These are phyloP conservation scores for Rubia tinctorum DNA, from an alignment of 305 asterid genomes.

Conservation along the genomic window DNA sequence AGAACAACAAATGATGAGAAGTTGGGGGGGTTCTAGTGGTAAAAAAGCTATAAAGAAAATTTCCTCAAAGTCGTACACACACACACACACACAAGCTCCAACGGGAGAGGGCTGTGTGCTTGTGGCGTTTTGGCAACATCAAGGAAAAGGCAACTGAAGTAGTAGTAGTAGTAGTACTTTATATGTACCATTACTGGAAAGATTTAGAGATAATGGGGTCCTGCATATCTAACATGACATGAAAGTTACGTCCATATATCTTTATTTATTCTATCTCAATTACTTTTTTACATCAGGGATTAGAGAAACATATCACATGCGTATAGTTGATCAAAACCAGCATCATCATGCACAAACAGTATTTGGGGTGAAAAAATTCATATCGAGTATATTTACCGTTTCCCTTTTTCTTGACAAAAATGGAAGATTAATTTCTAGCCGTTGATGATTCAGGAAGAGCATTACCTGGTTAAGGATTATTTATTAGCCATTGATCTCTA, in stretches of 20 bases:
- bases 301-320: background rate
- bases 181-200: conserved; percentile 30
- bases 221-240: conserved; percentile 14
- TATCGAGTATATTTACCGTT: background rate
- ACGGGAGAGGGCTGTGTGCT: conserved; percentile 25
- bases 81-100: conserved; percentile 11
- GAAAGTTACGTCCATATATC: conserved; percentile 15
- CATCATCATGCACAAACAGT: background rate
- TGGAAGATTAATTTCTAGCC: background rate
- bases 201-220: conserved; percentile 19
- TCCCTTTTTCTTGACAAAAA: background rate
- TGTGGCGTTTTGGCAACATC: conserved; percentile 45
- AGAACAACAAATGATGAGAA: conserved; percentile 14
- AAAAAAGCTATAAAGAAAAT: conserved; percentile 22
- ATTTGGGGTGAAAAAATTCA: background rate
- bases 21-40: conserved; percentile 15
- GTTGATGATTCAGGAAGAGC: background rate
- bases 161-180: conserved; percentile 28
- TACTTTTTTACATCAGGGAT: conserved; percentile 4
- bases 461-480: background rate
- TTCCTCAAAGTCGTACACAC: conserved; percentile 25
- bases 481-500: conserved; percentile 12
- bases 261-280: conserved; percentile 9
- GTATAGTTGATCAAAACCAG: background rate
- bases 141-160: conserved; percentile 27